phyloP scores from a whole-genome alignment of 108 stramenopile species.

The Skeletonema menzelii region DNA sequence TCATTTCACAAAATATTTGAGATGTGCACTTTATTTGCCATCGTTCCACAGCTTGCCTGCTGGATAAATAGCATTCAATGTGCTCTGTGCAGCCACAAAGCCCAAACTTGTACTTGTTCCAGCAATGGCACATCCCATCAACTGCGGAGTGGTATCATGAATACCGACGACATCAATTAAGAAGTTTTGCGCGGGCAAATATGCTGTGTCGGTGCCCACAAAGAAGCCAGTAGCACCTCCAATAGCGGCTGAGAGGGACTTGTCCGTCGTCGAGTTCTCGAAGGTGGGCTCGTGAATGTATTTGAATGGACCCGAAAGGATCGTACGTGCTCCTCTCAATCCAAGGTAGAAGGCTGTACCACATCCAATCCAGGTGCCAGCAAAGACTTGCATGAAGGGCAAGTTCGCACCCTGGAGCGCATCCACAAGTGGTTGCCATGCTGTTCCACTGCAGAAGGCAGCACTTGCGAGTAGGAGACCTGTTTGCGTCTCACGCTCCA shows the following conservation, averaged over 20 bases:
- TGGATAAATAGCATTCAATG: conserved; percentile 67
- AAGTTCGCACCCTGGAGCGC: conserved; percentile 74
- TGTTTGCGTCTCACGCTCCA: conserved; percentile 58
- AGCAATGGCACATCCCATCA: conserved; percentile 71
- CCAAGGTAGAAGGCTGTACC: conserved; percentile 82
- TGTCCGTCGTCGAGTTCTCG: conserved; percentile 68
- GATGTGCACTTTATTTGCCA: conserved; percentile 15
- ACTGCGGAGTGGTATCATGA: conserved; percentile 54
- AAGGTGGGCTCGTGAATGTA: conserved; percentile 69
- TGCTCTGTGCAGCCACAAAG: conserved; percentile 62
- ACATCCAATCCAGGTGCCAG: conserved; percentile 78
- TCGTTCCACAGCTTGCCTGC: conserved; percentile 81
- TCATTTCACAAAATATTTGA: not conserved
- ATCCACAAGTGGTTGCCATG: conserved; percentile 85
- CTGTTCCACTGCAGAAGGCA: conserved; percentile 82
- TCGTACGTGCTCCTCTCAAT: conserved; percentile 58
- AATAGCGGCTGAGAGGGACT: conserved; percentile 63
- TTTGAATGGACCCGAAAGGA: conserved; percentile 50
- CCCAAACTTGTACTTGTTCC: conserved; percentile 77
- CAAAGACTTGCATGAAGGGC: conserved; percentile 65
- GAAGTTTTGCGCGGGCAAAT: conserved; percentile 83
- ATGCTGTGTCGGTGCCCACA: conserved; percentile 83
- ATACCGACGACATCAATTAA: conserved; percentile 78
- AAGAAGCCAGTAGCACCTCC: conserved; percentile 88
- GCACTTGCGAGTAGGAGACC: conserved; percentile 71